phyloP scores from a whole-genome alignment of 345 rosid species.

The Noccaea caerulescens region DNA sequence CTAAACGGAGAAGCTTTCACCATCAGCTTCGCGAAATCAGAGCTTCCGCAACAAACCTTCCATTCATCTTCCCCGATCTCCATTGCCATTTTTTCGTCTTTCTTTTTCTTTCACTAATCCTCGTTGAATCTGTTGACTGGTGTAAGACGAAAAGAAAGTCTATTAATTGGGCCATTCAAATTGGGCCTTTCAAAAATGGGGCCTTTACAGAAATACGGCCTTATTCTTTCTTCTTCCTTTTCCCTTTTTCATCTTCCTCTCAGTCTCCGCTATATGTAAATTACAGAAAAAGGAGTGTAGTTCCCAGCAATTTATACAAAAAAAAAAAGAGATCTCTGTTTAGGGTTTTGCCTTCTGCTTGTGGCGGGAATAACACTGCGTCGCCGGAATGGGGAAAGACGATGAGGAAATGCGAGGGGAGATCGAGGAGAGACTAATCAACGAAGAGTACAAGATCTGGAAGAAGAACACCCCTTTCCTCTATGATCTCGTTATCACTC shows the following conservation, averaged over 20 bases:
- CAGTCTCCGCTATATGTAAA: background rate
- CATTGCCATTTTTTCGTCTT: slow-evolving; percentile 28
- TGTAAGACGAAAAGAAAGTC: background rate
- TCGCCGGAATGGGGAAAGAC: slow-evolving; percentile 75
- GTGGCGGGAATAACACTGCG: slow-evolving; percentile 30
- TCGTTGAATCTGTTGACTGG: background rate
- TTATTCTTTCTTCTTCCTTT: background rate
- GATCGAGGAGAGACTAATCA: slow-evolving; percentile 88
- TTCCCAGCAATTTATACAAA: background rate
- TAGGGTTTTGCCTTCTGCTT: slow-evolving; percentile 43
- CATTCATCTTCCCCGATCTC: slow-evolving; percentile 63
- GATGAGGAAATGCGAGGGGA: slow-evolving; percentile 97
- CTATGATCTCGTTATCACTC: slow-evolving; percentile 93
- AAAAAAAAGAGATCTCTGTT: slow-evolving; percentile 29
- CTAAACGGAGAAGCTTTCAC: slow-evolving; percentile 59
- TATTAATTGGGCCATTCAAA: background rate
- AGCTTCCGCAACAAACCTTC: slow-evolving; percentile 83
- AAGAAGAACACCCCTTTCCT: slow-evolving; percentile 98
- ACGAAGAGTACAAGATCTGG: slow-evolving; percentile 99
- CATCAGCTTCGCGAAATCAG: slow-evolving; percentile 70
- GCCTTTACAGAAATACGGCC: background rate
- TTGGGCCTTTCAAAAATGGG: slow-evolving; percentile 7
- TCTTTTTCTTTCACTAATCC: background rate
- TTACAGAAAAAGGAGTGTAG: slow-evolving; percentile 7
- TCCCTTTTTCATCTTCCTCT: background rate